A percentile compares a stretch with the other conserved stretches of the same genome.
phyloP scores from a whole-genome alignment of 75 land plant genomes.

The Pseudotsuga menziesii region DNA sequence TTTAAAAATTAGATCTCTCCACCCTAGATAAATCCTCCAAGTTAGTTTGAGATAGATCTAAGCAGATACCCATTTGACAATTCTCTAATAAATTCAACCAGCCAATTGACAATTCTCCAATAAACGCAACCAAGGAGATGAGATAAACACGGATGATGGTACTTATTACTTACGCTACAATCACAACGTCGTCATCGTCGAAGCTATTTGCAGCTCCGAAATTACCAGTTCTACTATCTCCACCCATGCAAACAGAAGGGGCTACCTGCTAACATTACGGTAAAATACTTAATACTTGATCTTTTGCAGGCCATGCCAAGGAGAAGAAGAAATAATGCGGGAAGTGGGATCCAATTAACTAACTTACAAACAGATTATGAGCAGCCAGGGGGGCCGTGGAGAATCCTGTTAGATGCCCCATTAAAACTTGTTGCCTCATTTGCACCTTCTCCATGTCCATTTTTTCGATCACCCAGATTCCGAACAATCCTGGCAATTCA shows the following conservation, averaged over 20 bases:
- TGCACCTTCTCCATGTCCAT: slow-evolving; percentile 55
- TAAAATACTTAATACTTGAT: not conserved
- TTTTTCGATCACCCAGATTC: too few species aligned
- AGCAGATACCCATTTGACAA: not conserved
- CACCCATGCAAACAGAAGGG: slow-evolving; percentile 70
- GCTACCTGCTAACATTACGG: slow-evolving; percentile 12
- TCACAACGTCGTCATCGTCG: slow-evolving; percentile 14
- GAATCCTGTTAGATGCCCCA: slow-evolving; percentile 45
- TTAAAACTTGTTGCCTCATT: slow-evolving; percentile 57
- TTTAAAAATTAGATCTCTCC: too few species aligned
- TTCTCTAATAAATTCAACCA: not conserved
- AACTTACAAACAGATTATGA: too few species aligned
- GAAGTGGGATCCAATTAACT: not conserved
- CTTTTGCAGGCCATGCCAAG: not conserved
- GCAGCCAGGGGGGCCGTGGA: slow-evolving; percentile 13
- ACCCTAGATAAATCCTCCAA: too few species aligned
- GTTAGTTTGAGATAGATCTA: too few species aligned
- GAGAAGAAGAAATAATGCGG: not conserved
- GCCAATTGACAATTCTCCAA: not conserved
- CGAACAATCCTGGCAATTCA: too few species aligned
- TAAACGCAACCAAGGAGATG: not conserved
- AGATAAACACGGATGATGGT: not conserved
- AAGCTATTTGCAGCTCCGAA: slow-evolving; percentile 1
- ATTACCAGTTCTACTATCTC: slow-evolving; percentile 36
- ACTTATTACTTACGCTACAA: slow-evolving; percentile 16